phyloP scores from a whole-genome alignment of 2,329 filamentous ascomycete species.

The Huntiella decipiens region DNA sequence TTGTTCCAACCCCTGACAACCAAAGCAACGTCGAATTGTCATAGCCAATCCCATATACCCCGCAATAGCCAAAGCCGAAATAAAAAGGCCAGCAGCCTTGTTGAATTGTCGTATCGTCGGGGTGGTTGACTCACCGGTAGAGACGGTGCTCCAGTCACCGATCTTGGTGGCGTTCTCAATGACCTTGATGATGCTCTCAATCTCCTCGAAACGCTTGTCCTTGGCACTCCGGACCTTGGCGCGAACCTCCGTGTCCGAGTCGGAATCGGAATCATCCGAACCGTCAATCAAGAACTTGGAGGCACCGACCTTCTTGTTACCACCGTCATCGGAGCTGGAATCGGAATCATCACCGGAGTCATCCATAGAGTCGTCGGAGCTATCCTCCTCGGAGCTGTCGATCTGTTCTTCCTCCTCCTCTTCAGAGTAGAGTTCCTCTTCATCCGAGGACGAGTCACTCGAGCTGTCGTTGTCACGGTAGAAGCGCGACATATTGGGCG shows the following conservation, averaged over 20 bases:
- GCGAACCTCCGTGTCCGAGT: conserved; percentile 67
- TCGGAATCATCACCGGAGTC: conserved; percentile 24
- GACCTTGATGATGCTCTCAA: conserved; percentile 71
- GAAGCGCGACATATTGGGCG: conserved; percentile 65
- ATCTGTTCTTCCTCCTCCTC: conserved; percentile 40
- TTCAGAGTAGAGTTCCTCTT: conserved; percentile 84
- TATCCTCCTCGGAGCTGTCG: conserved; percentile 27
- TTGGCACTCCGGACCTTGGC: conserved; percentile 76
- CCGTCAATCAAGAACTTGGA: conserved; percentile 67
- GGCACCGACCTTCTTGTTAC: conserved; percentile 50
- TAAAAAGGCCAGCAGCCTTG: background rate
- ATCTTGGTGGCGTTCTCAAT: conserved; percentile 98
- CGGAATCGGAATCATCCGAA: conserved; percentile 37
- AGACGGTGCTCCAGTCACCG: conserved; percentile 88
- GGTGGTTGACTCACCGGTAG: conserved; percentile 44
- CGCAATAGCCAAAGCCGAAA: conserved; percentile 1
- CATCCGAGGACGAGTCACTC: conserved; percentile 84
- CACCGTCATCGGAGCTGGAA: conserved; percentile 27
- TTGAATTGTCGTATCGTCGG: conserved; percentile 1
- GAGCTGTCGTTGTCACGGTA: conserved; percentile 93
- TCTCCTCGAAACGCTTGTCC: conserved; percentile 88
- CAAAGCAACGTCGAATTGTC: conserved; percentile 1
- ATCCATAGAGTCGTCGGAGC: conserved; percentile 29
- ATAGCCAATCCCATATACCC: background rate
- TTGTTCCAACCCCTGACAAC: background rate